A percentile compares a stretch with the other conserved stretches of the same genome.
Evolutionary conservation across 371 early-diverging fungal species (phyloP).

Genomic region (Choanephora cucurbitarum): DNA sequence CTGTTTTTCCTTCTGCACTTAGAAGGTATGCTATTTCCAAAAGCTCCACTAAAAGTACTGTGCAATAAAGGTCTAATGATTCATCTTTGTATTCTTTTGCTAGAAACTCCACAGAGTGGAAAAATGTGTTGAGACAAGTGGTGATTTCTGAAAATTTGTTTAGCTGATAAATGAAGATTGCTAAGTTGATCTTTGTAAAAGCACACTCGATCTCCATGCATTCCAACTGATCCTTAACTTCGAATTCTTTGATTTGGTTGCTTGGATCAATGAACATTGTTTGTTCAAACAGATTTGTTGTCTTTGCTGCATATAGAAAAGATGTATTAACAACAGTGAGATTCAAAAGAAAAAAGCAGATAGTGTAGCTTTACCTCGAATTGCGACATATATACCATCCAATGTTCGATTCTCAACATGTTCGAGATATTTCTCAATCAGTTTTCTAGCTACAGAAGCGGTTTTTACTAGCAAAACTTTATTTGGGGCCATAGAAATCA

Average conservation of each 20-base stretch:
- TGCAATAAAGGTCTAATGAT: background rate
- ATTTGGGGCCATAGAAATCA: no score
- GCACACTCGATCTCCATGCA: background rate
- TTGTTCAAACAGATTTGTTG: no score
- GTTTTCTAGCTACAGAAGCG: no score
- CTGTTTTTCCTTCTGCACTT: background rate
- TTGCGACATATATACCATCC: no score
- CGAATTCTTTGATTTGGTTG: background rate
- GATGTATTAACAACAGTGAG: no score
- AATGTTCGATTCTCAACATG: no score
- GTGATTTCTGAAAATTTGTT: background rate
- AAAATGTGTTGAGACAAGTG: background rate
- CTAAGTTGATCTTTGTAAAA: background rate
- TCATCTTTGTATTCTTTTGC: background rate
- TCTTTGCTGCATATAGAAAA: no score
- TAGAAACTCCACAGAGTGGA: background rate
- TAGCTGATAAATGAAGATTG: background rate
- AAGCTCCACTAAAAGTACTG: background rate
- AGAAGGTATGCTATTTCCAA: background rate
- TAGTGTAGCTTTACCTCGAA: no score
- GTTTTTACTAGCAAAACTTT: no score
- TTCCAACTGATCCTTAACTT: background rate
- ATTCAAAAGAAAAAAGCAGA: no score
- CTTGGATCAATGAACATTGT: background rate
- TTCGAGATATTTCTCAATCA: no score